phyloP scores from a whole-genome alignment of 2,329 filamentous ascomycete genomes.

The Aspergillus awamori region DNA sequence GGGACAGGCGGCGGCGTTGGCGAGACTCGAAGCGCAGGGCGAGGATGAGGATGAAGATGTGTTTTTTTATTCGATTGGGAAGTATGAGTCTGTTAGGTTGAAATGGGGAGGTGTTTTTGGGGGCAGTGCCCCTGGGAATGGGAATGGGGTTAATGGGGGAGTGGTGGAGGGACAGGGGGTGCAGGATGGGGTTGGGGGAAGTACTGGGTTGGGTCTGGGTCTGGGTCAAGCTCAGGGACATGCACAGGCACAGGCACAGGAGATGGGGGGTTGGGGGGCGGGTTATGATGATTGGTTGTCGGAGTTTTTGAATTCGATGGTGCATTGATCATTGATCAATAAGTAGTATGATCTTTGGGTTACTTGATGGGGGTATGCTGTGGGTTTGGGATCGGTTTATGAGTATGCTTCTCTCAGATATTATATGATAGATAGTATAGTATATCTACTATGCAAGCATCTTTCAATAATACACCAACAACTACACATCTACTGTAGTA shows the following conservation, averaged over 20 bases:
- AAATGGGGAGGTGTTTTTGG: background rate
- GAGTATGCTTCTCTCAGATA: too few relatives aligned
- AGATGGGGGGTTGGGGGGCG: background rate
- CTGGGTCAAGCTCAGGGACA: background rate
- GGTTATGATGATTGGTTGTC: constrained; percentile 6
- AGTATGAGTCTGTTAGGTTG: constrained; percentile 5
- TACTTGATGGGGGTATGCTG: too few relatives aligned
- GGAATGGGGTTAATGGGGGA: background rate
- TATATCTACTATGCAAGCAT: too few relatives aligned
- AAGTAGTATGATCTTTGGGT: too few relatives aligned
- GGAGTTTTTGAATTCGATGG: constrained; percentile 8
- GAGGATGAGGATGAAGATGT: background rate
- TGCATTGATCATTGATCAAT: background rate
- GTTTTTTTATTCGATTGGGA: constrained; percentile 7
- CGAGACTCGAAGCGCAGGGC: background rate
- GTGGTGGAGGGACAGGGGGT: background rate
- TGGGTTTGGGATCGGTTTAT: too few relatives aligned
- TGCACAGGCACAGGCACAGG: background rate
- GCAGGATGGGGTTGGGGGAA: background rate
- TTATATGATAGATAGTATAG: too few relatives aligned
- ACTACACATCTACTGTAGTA: too few relatives aligned
- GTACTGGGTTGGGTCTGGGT: too few relatives aligned
- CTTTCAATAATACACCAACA: too few relatives aligned
- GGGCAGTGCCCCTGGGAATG: background rate
- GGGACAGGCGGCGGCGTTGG: constrained; percentile 7